phyloP scores from a whole-genome alignment of 2,329 filamentous ascomycete genomes.

The Beauveria pseudobassiana region DNA sequence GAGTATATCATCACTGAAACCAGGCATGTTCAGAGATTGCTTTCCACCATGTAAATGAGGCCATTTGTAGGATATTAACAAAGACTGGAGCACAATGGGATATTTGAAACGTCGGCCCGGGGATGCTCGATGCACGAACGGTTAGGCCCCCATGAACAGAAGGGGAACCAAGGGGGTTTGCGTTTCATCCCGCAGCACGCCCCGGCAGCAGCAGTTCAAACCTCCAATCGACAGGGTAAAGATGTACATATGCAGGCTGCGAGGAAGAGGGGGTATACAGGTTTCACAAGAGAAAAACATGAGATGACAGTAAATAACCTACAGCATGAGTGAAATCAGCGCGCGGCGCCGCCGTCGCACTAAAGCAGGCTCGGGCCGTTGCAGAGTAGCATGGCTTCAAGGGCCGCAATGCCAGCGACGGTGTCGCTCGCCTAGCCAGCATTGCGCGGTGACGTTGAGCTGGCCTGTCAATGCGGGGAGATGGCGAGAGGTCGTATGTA shows the following conservation, averaged over 20 bases:
- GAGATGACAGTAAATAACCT: constrained; percentile 17
- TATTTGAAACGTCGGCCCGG: background rate
- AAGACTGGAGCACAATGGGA: background rate
- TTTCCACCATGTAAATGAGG: background rate
- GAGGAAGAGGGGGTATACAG: background rate
- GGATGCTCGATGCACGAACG: background rate
- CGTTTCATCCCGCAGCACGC: background rate
- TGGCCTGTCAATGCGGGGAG: background rate
- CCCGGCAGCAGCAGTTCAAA: background rate
- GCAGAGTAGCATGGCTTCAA: background rate
- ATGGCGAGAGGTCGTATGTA: background rate
- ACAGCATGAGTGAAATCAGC: constrained; percentile 42
- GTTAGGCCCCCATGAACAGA: background rate
- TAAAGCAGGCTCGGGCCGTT: constrained; percentile 25
- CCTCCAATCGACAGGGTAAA: background rate
- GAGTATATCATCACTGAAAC: background rate
- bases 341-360: constrained; percentile 22
- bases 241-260: background rate
- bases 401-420: background rate
- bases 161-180: background rate
- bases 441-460: background rate
- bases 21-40: background rate
- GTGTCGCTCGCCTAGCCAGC: constrained; percentile 1
- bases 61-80: background rate
- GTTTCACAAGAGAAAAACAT: background rate